Conservation (phyloP, 768 basidiomycete species). For the Chalciporus chontae region DNA sequence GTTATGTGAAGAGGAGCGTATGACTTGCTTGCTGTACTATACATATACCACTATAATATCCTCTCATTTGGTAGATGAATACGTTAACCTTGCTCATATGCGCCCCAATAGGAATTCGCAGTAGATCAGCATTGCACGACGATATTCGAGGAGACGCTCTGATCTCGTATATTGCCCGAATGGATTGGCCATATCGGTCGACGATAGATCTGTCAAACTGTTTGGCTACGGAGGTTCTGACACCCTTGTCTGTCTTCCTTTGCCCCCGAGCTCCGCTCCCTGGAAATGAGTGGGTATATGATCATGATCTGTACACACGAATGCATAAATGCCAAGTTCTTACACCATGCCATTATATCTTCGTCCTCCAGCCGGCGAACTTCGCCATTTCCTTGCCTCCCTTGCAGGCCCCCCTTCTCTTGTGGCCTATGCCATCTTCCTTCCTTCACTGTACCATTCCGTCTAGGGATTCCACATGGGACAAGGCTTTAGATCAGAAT, state of each 20-base stretch:
- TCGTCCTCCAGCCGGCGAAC: constrained; percentile 23
- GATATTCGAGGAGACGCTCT: constrained; percentile 22
- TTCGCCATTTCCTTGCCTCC: constrained; percentile 20
- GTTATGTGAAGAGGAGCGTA: constrained; percentile 87
- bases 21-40: constrained; percentile 44
- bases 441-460: constrained; percentile 23
- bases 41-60: constrained; percentile 43
- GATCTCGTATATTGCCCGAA: constrained; percentile 31
- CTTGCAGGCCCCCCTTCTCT: constrained; percentile 18
- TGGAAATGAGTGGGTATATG: constrained; percentile 38
- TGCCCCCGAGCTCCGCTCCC: constrained; percentile 39
- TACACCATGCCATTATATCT: constrained; percentile 30
- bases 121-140: constrained; percentile 21
- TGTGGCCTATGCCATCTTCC: constrained; percentile 30
- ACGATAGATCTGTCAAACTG: constrained; percentile 32
- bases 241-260: constrained; percentile 36
- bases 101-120: constrained; percentile 26
- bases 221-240: constrained; percentile 33
- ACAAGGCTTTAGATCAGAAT: constrained; percentile 35
- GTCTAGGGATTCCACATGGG: constrained; percentile 36
- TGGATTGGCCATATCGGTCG: constrained; percentile 34
- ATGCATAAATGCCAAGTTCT: constrained; percentile 36
- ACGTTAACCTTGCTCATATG: constrained; percentile 19
- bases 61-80: constrained; percentile 35
- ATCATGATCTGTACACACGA: constrained; percentile 34